Base-by-base conservation (phyloP, 768 basidiomycete species). In the Termitomyces sp. region DNA sequence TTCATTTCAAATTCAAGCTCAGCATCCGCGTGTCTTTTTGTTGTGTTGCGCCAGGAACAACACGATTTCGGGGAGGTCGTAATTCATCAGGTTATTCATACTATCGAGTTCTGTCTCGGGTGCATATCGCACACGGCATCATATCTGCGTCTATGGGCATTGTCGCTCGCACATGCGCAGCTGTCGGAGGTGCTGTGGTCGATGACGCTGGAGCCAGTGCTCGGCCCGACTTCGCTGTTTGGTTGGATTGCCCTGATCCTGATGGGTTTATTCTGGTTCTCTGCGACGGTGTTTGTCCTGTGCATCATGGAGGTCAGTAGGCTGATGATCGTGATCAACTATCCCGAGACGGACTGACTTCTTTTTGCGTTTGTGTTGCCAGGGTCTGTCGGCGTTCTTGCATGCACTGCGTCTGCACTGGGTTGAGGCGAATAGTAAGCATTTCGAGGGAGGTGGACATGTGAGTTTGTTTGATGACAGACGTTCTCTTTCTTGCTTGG, bases 351-450 rank as follows among this genome's bases (percentile, higher is more conserved):
- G 61, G 59, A 54, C 42, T 60, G 33, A 23, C 26, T 10, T 23
- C 19, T n/a, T 14, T 53, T 15, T 59, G 40, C 14, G 35, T 12
- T 37, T 37, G 37, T 15, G 15, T 59, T 57, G 58, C 49, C 64
- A 94, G 91, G 94, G 96, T 63, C 78, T 98, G 35, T 93, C 90
- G 65, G 96, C 96, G 38, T 98, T 98, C 77, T 72, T 98, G 70
- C 96, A 98, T 71, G 96, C 96, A 7, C 81, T 98, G 60, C 86
- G 96, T 66, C 79, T 98, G 63, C 96, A 98, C 72, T 98, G 96
- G 94, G 96, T 98, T 57, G 95, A 98, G 73, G 92, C 88, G 53
- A 97, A 96, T 76, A 94, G 94, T 75, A 96, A 97, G 78, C 93
- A 94, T 68, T 96, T 89, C 68, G 84, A 89, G 71, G 94, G 91